Conservation (phyloP, 257 asterid species). For the Solanum sitiens region DNA sequence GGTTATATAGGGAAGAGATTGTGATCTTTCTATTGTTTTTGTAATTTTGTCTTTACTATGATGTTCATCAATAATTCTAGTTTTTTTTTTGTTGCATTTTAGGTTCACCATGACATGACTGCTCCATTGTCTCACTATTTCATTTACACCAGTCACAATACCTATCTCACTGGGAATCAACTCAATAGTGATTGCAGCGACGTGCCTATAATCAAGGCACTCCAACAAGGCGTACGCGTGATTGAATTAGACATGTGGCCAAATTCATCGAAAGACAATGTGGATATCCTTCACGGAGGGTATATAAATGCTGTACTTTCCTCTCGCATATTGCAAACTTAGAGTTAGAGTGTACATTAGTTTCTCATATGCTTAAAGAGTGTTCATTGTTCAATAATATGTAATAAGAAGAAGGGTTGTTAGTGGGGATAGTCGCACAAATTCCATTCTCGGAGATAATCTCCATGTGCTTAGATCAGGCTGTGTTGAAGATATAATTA, state of each 20-base stretch:
- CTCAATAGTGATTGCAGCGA: constrained; percentile 66
- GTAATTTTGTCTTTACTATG: not conserved
- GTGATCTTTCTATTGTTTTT: not conserved
- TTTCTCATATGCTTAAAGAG: not conserved
- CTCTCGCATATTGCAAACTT: not conserved
- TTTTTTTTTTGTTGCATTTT: not conserved
- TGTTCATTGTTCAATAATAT: not conserved
- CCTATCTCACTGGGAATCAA: constrained; percentile 79
- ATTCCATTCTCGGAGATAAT: not conserved
- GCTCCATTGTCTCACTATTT: constrained; percentile 69
- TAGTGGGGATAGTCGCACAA: not conserved
- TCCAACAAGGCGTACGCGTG: constrained; percentile 61
- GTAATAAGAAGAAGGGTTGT: not conserved
- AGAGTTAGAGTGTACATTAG: not conserved
- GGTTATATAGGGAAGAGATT: not conserved
- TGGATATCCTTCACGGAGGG: constrained; percentile 81
- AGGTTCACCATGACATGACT: constrained; percentile 66
- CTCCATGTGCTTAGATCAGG: not conserved
- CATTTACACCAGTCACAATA: constrained; percentile 64
- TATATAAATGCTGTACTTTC: constrained; percentile 8
- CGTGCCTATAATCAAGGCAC: constrained; percentile 52
- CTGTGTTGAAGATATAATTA: not conserved
- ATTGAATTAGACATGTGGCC: constrained; percentile 91
- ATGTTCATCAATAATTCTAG: not conserved
- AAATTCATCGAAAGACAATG: constrained; percentile 49